Conservation (phyloP, 768 basidiomycete genomes). For the Galerina sulciceps region DNA sequence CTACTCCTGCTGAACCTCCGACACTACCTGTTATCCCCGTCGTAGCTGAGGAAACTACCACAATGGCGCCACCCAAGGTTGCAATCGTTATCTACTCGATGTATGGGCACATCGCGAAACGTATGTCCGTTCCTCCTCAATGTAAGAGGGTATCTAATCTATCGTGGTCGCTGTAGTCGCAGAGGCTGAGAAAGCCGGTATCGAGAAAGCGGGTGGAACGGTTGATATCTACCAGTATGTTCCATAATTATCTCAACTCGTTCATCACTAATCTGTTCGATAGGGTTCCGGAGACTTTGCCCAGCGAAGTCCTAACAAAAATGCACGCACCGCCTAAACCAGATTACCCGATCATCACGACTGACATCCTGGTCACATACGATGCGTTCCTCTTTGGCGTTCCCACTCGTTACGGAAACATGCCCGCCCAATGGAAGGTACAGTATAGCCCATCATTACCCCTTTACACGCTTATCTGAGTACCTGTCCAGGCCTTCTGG, state of each 20-base stretch:
- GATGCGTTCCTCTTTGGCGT: conserved; percentile 82
- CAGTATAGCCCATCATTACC: no score
- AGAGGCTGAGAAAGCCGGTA: conserved; percentile 53
- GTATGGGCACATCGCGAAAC: conserved; percentile 62
- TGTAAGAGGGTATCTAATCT: background rate
- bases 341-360: conserved; percentile 68
- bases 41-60: background rate
- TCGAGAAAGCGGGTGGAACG: conserved; percentile 52
- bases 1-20: conserved; percentile 11
- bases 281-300: conserved; percentile 81
- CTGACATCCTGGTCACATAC: conserved; percentile 55
- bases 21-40: conserved; percentile 9
- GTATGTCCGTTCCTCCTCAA: conserved; percentile 3
- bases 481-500: conserved; percentile 67
- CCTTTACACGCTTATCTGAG: background rate
- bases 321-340: conserved; percentile 77
- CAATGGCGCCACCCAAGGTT: conserved; percentile 56
- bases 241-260: background rate
- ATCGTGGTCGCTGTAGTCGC: conserved; percentile 53
- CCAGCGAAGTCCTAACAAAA: conserved; percentile 64
- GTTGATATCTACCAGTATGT: conserved; percentile 61
- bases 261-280: background rate
- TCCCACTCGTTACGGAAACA: conserved; percentile 81
- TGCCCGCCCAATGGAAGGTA: conserved; percentile 83
- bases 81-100: conserved; percentile 76